phyloP scores from a whole-genome alignment of 371 early-diverging fungal species.

The Apophysomyces sp. region DNA sequence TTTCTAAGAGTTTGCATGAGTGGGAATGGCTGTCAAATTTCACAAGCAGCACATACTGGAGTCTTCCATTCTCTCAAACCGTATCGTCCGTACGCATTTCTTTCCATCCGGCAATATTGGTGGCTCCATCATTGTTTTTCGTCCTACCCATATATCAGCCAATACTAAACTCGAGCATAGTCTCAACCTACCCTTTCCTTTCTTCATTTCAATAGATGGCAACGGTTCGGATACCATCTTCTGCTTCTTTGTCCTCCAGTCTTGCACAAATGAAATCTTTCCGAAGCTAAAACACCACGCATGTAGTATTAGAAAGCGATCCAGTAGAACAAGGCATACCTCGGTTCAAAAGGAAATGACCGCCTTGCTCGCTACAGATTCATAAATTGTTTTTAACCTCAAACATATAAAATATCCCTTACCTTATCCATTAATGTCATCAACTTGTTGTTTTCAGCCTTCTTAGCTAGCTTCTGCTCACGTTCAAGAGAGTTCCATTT shows the following conservation, averaged over 20 bases:
- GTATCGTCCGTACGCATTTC: constrained; percentile 55
- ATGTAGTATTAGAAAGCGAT: not conserved
- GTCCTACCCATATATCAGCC: constrained; percentile 9
- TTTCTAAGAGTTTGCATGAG: constrained; percentile 26
- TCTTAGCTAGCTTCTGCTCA: constrained; percentile 58
- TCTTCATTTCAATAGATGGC: constrained; percentile 54
- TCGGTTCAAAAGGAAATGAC: constrained; percentile 45
- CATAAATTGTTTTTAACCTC: not conserved
- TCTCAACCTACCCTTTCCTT: constrained; percentile 44
- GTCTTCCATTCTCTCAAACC: constrained; percentile 56
- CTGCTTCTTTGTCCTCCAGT: constrained; percentile 57
- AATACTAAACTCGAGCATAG: not conserved
- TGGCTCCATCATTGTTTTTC: constrained; percentile 31
- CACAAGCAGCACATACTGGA: constrained; percentile 26
- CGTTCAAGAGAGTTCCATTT: constrained; percentile 64
- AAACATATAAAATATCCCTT: constrained; percentile 2
- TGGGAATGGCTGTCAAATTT: not conserved
- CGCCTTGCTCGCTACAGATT: constrained; percentile 41
- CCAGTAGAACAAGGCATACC: constrained; percentile 6
- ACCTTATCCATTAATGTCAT: constrained; percentile 67
- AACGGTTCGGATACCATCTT: constrained; percentile 44
- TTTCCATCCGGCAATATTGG: constrained; percentile 49
- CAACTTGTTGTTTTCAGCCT: constrained; percentile 56
- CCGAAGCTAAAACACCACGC: constrained; percentile 48
- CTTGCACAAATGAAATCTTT: constrained; percentile 60